Evolutionary conservation across 2,329 filamentous ascomycete genomes (phyloP).

Genomic region (Epichloe bromicola): DNA sequence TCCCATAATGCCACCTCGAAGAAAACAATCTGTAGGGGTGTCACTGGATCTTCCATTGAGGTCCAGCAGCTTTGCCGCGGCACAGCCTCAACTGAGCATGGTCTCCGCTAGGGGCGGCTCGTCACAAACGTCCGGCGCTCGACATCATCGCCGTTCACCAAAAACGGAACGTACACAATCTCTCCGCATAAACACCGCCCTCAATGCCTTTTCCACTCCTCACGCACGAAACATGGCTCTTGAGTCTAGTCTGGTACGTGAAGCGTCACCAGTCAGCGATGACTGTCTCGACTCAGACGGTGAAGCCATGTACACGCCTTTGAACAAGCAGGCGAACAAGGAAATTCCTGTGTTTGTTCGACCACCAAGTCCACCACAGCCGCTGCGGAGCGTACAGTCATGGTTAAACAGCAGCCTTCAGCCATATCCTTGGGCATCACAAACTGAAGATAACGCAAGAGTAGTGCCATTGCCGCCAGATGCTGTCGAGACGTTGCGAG

Average conservation of each 20-base stretch:
- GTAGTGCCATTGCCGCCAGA: slow-evolving; percentile 38
- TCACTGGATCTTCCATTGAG: slow-evolving; percentile 11
- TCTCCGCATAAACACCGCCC: not conserved
- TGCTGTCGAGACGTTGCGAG: slow-evolving; percentile 38
- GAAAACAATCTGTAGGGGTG: slow-evolving; percentile 7
- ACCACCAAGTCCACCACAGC: slow-evolving; percentile 22
- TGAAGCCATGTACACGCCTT: slow-evolving; percentile 6
- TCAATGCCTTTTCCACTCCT: not conserved
- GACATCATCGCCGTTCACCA: not conserved
- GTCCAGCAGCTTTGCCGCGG: not conserved
- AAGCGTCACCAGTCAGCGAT: slow-evolving; percentile 6
- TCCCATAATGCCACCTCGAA: not conserved
- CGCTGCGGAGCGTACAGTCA: slow-evolving; percentile 22
- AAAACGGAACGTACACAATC: not conserved
- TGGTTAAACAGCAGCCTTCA: slow-evolving; percentile 22
- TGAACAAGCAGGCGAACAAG: slow-evolving; percentile 7
- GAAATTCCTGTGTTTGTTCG: slow-evolving; percentile 16
- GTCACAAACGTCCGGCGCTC: not conserved
- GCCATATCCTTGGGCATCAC: slow-evolving; percentile 16
- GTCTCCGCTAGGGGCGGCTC: not conserved
- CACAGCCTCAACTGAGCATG: not conserved
- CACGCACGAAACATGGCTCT: not conserved
- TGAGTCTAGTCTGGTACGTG: not conserved
- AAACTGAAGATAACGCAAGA: slow-evolving; percentile 23
- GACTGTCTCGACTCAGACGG: slow-evolving; percentile 1